Base-by-base conservation (phyloP, 768 basidiomycete genomes). In the Pulveroboletus frians region DNA sequence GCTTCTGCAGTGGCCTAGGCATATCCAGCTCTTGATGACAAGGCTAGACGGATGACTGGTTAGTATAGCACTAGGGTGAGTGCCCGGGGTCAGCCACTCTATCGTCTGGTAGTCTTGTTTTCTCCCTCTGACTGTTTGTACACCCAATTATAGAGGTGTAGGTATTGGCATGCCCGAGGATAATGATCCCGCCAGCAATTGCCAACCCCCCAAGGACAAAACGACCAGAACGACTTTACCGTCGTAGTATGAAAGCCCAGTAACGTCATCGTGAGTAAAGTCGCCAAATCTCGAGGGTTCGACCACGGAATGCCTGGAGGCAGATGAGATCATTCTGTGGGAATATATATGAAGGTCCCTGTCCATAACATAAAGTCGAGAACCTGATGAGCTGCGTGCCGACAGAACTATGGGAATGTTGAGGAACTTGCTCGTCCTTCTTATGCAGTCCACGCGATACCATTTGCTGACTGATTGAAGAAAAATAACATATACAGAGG, bases 311-410 rank as follows among this genome's bases (percentile, higher is more conserved):
- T 26, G 23, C 23, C 23, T n/a, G n/a, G n/a, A n/a, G n/a, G n/a
- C 23, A 26, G 23, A 26, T 83, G 5, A 83, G 65, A 30, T 78
- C 78, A 45, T 81, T 83, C 80, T 83, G 53, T 39, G 37, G 5
- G 31, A 49, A n/a, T n/a, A 26, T 3, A 9, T 9, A 27, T 31
- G 10, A 37, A 26, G 11, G 9, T 31, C 37, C 32, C 61, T 20
- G 57, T 79, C 82, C 80, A 83, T 81, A 27, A 81, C 72, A 63
- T 84, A 85, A 64, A 84, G 84, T 74, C 77, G 82, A 4, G 79
- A 76, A 20, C 3, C 4, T 26, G 20, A 9, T 60, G 17, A 63
- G 51, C 42, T 18, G 30, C 27, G 27, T 20, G 27, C 39, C 8
- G 14, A 13, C 35, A 18, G 27, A 15, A 4, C 4, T n/a, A 17